Base-by-base conservation (phyloP, 2,329 filamentous ascomycete species). In the Calonectria honghensis region DNA sequence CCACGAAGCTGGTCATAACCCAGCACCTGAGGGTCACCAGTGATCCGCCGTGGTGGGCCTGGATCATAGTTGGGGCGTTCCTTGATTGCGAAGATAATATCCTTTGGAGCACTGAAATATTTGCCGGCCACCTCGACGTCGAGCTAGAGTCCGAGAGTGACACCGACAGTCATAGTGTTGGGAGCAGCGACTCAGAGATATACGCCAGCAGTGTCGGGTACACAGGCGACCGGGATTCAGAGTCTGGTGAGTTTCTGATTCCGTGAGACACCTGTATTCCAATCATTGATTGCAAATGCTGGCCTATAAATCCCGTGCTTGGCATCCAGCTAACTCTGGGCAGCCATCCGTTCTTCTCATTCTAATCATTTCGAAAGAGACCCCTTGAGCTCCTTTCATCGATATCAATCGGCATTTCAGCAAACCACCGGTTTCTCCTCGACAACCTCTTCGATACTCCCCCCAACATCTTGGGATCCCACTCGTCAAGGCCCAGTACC, bases 31-130 rank as follows among this genome's bases (percentile, higher is more conserved):
- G 84, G 66, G 74, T 81, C 11, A 83, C 82, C 20, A 81, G 79
- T 3, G 80, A 83, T 31, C 78, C 81, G 4, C 82, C 80, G 0
- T 84, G 79, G 73, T 89, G 87, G 86, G 88, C 86, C 20, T 89
- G 85, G 85, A 83, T 90, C 61, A 83, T 89, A 29, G 83, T 88
- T 18, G 88, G 85, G 0, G 85, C 85, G 0, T 90, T 89, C 68
- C 89, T 88, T 80, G 87, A 90, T 82, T 69, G 75, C 1, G 70
- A 85, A 13, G 84, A 85, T 52, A 81, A 80, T 41, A 79, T 85
- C 5, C 73, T 90, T 50, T 90, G 88, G 87, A 88, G 87, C 59
- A 87, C 84, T 0, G 85, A 89, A 79, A 70, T 89, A 27, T 86
- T 90, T 35, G 72, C 86, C 31, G 83, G 82, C 10, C 82, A 81